These are phyloP conservation scores for Pulveroboletus sp. DNA, from an alignment of 768 basidiomycete genomes.

Conservation along the genomic window DNA sequence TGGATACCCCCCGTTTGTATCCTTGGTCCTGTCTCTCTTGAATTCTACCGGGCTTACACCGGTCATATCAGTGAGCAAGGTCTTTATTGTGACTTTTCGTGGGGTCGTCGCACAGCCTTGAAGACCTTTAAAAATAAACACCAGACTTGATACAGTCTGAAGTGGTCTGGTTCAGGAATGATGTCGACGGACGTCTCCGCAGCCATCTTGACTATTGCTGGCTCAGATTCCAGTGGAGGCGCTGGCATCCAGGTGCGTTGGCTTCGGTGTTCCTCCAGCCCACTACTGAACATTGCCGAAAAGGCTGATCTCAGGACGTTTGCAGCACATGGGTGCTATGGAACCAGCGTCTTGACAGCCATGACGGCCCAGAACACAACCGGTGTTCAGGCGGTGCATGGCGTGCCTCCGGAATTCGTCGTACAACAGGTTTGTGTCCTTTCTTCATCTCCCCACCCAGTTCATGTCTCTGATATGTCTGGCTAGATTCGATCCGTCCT, in stretches of 20 bases:
- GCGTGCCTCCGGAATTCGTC: slow-evolving; percentile 65
- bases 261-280: background rate
- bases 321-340: slow-evolving; percentile 73
- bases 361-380: slow-evolving; percentile 86
- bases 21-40: no score
- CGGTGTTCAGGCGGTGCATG: slow-evolving; percentile 73
- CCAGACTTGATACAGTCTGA: no score
- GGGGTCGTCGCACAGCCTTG: no score
- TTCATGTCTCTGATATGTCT: background rate
- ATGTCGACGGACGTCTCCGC: slow-evolving; percentile 16
- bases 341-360: slow-evolving; percentile 77
- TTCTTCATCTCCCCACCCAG: background rate
- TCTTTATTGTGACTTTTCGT: no score
- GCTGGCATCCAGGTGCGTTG: slow-evolving; percentile 78
- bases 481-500: slow-evolving; percentile 66
- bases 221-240: slow-evolving; percentile 79
- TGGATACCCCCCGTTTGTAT: no score
- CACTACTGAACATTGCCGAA: background rate
- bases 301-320: slow-evolving; percentile 88
- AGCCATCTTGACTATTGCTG: slow-evolving; percentile 66
- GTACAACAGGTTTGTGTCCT: slow-evolving; percentile 55
- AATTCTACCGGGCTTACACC: no score
- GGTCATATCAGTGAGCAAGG: no score
- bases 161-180: background rate
- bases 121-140: no score